Evolutionary conservation across 1,284 basidiomycete species (phyloP).

Genomic region (Hemileia vastatrix): DNA sequence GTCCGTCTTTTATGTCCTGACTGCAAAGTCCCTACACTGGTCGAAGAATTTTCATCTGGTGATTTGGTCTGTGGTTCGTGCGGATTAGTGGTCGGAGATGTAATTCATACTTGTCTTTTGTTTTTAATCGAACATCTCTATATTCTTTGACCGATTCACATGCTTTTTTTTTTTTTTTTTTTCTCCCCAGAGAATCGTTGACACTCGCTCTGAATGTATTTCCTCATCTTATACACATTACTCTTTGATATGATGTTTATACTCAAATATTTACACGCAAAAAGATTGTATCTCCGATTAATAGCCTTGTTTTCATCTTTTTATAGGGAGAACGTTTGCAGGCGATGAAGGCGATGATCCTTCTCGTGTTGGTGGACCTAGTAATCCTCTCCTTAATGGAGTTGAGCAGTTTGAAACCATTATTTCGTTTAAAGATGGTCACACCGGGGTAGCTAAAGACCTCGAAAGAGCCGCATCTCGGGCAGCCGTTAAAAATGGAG

Average conservation of each 20-base stretch:
- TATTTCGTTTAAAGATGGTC: constrained; percentile 88
- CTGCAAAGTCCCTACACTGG: constrained; percentile 82
- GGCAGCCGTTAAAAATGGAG: constrained; percentile 48
- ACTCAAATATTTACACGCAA: too few species aligned
- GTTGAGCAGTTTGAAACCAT: constrained; percentile 87
- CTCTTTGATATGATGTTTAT: too few species aligned
- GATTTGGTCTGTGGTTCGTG: constrained; percentile 96
- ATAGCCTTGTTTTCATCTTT: too few species aligned
- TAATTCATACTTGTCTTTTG: not conserved
- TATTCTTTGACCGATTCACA: too few species aligned
- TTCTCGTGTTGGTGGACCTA: constrained; percentile 95
- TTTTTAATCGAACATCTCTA: not conserved
- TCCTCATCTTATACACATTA: constrained; percentile 25
- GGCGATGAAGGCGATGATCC: constrained; percentile 94
- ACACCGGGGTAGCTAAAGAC: constrained; percentile 80
- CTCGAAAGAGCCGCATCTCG: constrained; percentile 80
- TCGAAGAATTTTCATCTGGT: constrained; percentile 94
- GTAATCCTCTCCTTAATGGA: constrained; percentile 79
- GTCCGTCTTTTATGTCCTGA: constrained; percentile 89
- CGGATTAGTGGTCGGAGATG: constrained; percentile 53
- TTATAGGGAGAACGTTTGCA: constrained; percentile 72
- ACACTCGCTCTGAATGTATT: constrained; percentile 87
- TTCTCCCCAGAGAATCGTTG: constrained; percentile 93
- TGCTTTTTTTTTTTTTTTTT: not conserved
- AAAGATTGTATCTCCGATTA: too few species aligned